Evolutionary conservation across 306 rosid genomes (phyloP), one percentile per base, ranked within the genome.

Genomic region (Acacia confusa): DNA sequence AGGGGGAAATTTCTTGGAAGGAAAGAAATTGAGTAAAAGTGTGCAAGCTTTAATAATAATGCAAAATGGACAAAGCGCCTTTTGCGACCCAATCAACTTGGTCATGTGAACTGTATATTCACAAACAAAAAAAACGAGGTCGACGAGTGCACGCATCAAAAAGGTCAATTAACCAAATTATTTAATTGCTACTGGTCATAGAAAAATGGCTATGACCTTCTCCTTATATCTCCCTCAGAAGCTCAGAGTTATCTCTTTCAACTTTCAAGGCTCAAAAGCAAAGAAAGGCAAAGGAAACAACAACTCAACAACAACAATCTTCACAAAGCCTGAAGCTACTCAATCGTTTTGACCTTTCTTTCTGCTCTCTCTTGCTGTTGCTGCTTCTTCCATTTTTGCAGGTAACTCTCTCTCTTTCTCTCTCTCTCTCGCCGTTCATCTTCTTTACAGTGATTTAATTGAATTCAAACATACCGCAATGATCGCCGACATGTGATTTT

Each of bases 391-490:
- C 13, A 55, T 30, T 77, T 30, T 77, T 58, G 15, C 85, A 72
- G 89, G 89, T 86, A 10, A 75, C 17, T n/a, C 6, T 4, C 79
- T 67, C 68, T 57, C 55, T 75, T n/a, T n/a, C 75, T 80, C 74
- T 64, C 68, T 57, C 55, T 75, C 81, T 72, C 44, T 84, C 65
- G 41, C 41, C 1, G 24, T 72, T 30, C 30, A 34, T 53, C 74
- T 50, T 13, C 14, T 43, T 43, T 44, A 9, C 30, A 25, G 1
- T 63, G 40, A 63, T 61, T 63, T 40, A 76, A 61, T 76, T 28
- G 40, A 43, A 25, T 12, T 61, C 58, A 27, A 16, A 16, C 71
- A 27, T 15, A 14, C n/a, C 53, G 28, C 55, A 41, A 70, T 43
- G 55, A 41, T 70, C 55, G 36, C 20, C n/a, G 57, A 25, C n/a